Evolutionary conservation across 257 asterid species (phyloP), one percentile per base, ranked within the genome.

Genomic region (Petunia secreta): DNA sequence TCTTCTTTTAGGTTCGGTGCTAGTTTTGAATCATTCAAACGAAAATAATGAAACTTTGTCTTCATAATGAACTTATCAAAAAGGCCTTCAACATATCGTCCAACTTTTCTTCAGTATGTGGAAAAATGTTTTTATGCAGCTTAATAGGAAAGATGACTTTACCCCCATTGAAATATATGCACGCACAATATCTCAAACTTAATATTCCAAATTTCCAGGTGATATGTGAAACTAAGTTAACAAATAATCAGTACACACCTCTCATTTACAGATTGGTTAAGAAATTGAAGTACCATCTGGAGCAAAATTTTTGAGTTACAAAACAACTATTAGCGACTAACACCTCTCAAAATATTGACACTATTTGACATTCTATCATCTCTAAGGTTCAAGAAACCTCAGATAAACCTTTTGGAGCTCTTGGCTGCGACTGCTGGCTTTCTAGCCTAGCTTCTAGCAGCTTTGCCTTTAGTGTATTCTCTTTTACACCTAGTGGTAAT

Each of bases 371-470:
- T 59, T 16, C 8, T 59, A 25, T 37, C 65, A 16, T 25, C 39
- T 16, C 25, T 25, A 25, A 25, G 25, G 25, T 25, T 25, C 25
- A 25, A 71, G 62, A 11, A 15, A 15, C 87, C 63, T 46, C 80
- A 62, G 84, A 85, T 69, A 46, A 82, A 77, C 88, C 90, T 77
- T 83, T 86, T 58, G 88, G 71, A 63, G 81, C 68, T 63, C 89
- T 86, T 50, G 84, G 53, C 37, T 86, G 90, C 76, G 87, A 80
- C 58, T 83, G 89, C 82, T 82, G 91, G 64, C 86, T 83, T 78
- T 86, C 92, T 4, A 88, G 63, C 86, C 99, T 89, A 15, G 99
- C 98, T 85, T 95, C 98, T 25, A 92, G 91, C 85, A 95, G 87
- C 91, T 88, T 92, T 10, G 93, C 97, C 90, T 87, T 88, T 88